These are phyloP conservation scores for Purshia tridentata DNA, from an alignment of 306 rosid species.

Conservation along the genomic window DNA sequence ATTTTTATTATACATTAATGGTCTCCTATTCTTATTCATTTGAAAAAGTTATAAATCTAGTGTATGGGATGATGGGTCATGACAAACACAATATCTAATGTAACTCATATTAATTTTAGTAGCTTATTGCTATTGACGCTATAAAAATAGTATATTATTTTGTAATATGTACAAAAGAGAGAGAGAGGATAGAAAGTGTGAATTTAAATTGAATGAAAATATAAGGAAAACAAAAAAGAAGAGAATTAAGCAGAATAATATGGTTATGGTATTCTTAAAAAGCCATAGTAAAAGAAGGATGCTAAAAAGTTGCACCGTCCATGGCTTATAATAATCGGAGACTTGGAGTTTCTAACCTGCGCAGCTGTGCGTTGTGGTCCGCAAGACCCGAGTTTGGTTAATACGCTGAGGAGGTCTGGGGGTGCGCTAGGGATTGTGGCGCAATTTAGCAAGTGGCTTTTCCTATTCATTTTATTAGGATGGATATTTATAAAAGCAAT, in stretches of 20 bases:
- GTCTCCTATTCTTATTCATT: background rate
- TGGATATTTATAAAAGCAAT: constrained; percentile 3
- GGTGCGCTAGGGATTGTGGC: background rate
- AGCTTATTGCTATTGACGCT: too few species aligned
- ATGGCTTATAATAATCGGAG: background rate
- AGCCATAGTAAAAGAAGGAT: background rate
- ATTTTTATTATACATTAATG: background rate
- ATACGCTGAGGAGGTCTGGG: background rate
- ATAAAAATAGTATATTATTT: too few species aligned
- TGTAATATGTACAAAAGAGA: too few species aligned
- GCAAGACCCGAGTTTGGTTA: background rate
- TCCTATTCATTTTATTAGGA: background rate
- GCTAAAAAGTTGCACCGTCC: constrained; percentile 10
- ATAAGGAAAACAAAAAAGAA: background rate
- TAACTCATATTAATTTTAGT: background rate
- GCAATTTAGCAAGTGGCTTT: background rate
- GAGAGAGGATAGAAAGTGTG: too few species aligned
- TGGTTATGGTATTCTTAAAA: too few species aligned
- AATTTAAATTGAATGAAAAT: too few species aligned
- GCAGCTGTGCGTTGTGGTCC: constrained; percentile 7
- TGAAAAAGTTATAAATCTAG: background rate
- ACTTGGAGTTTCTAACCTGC: constrained; percentile 7
- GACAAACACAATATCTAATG: background rate
- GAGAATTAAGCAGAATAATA: too few species aligned
- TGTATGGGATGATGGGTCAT: background rate